Percentiles rank a stretch among this genome's conserved stretches.
These are phyloP conservation scores for Diaporthe sp. DNA, from an alignment of 2,329 filamentous ascomycete genomes.

Conservation along the genomic window DNA sequence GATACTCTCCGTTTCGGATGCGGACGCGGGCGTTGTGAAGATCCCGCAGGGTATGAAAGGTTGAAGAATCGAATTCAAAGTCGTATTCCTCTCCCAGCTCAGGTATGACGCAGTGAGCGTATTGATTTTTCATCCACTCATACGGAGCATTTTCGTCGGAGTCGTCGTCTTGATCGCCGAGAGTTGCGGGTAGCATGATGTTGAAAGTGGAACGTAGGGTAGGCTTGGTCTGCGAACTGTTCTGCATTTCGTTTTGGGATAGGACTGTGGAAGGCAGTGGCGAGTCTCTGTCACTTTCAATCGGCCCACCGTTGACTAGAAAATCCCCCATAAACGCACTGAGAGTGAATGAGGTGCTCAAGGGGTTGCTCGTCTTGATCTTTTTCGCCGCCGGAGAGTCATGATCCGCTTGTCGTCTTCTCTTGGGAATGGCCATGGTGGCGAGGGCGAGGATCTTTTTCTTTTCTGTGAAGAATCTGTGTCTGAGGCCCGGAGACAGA, in stretches of 20 bases:
- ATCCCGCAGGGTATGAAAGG: neutral
- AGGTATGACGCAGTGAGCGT: neutral
- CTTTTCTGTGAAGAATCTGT: neutral
- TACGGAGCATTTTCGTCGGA: neutral
- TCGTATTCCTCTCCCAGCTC: constrained; percentile 1
- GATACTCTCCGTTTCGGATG: neutral
- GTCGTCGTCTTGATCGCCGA: accelerated
- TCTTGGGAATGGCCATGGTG: neutral
- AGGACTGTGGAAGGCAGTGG: neutral
- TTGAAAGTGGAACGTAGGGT: neutral
- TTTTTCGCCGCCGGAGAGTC: neutral
- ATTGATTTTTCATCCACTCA: neutral
- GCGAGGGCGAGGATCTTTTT: neutral
- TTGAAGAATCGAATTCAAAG: neutral
- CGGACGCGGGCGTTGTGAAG: neutral
- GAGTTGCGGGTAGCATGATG: neutral
- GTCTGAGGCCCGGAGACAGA: neutral
- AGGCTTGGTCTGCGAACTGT: neutral
- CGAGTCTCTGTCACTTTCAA: neutral
- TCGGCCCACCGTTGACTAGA: neutral
- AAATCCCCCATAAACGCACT: neutral
- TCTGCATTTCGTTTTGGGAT: neutral
- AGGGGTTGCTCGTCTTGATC: neutral
- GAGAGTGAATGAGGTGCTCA: neutral
- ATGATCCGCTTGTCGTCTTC: neutral